Evolutionary conservation across 2,329 filamentous ascomycete species (phyloP), one percentile per base, ranked within the genome.

Genomic region (Aspergillus persii): DNA sequence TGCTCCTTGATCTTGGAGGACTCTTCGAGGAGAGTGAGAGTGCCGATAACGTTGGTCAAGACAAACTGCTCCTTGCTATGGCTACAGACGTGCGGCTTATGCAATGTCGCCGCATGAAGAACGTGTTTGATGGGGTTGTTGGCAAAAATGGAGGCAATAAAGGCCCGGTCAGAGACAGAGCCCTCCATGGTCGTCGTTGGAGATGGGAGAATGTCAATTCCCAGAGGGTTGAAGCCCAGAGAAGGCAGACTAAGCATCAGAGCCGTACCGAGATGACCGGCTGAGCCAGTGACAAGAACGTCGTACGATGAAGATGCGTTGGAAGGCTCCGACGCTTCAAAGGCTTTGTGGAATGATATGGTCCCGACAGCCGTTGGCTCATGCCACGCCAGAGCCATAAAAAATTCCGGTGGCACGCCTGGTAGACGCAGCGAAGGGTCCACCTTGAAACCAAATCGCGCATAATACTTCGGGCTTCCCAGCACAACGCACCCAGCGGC

Each of bases 251-350:
- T 50, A 18, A 61, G 60, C 60, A 61, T 60, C 12, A 61, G 33
- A 52, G 60, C 60, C 18, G 60, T 57, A 31, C 60, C 60, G 8
- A 61, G 57, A 51, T 61, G 60, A 27, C 60, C 60, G 15, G 60
- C 57, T 33, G 60, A 61, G 26, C 60, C 60, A 31, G 60, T 60
- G 54, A 61, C 60, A 15, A 61, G 60, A 9, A 56, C 53, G 30
- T 61, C 50, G 11, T 60, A 61, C 23, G 44, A 5, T 39, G 48
- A 56, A 46, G 39, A 41, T 15, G 26, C 11, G 2, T 33, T 33
- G 11, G 31, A 33, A 33, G 31, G 8, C 8, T 33, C 31, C 49
- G 15, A 33, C 4, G 8, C 8, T 33, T 33, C 31, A 33, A 33
- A 33, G 11, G 31, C 31, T 11, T 33, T 11, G 11, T 33, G 1